These are phyloP conservation scores for Nakazawaea ishiwadae DNA, from an alignment of 805 yeast species.

Conservation along the genomic window DNA sequence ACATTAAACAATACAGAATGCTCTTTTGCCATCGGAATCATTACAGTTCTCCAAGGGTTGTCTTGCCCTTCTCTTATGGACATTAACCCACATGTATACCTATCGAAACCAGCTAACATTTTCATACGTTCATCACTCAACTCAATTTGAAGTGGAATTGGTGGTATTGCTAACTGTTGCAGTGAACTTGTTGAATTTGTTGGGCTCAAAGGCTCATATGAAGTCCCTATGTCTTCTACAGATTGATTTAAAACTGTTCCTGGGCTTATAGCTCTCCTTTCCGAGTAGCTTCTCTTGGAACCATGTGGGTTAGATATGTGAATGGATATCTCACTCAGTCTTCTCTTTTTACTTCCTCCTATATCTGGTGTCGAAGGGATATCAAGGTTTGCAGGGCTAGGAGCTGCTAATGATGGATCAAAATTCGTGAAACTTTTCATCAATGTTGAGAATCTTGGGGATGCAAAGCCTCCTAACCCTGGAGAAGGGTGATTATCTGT, in stretches of 20 bases:
- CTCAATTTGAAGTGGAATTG: slow-evolving; percentile 20
- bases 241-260: too few species aligned
- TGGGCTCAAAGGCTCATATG: slow-evolving; percentile 7
- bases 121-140: slow-evolving; percentile 23
- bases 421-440: slow-evolving; percentile 24
- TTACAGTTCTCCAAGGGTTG: slow-evolving; percentile 61
- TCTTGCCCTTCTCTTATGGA: slow-evolving; percentile 62
- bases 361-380: slow-evolving; percentile 10
- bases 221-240: too few species aligned
- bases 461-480: slow-evolving; percentile 10
- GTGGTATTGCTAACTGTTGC: slow-evolving; percentile 16
- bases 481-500: slow-evolving; percentile 2
- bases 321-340: slow-evolving; percentile 11
- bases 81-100: slow-evolving; percentile 48
- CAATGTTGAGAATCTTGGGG: slow-evolving; percentile 24
- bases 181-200: slow-evolving; percentile 1
- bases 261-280: too few species aligned
- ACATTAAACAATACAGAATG: slow-evolving; percentile 58
- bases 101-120: slow-evolving; percentile 34
- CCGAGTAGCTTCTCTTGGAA: too few species aligned
- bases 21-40: slow-evolving; percentile 52
- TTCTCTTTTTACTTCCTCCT: slow-evolving; percentile 3
- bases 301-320: too few species aligned
- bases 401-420: slow-evolving; percentile 17
- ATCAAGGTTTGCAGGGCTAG: slow-evolving; percentile 22